These are phyloP conservation scores for Pestalotiopsis fici DNA, from an alignment of 2,329 filamentous ascomycete genomes.

Conservation along the genomic window DNA sequence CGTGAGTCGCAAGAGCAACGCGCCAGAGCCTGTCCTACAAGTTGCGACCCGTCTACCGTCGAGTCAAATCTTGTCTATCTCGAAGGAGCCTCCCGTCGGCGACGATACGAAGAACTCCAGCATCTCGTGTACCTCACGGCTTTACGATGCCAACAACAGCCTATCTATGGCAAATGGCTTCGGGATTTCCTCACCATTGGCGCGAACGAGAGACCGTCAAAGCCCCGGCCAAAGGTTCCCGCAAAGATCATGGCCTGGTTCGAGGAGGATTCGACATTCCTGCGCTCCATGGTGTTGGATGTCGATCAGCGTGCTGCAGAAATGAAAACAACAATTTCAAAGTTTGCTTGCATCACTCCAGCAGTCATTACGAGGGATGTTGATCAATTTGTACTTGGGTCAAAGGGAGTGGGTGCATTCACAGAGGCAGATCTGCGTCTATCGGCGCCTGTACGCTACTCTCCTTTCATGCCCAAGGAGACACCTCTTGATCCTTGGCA, in stretches of 20 bases:
- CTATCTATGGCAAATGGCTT: slow-evolving; percentile 80
- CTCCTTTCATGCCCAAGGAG: slow-evolving; percentile 57
- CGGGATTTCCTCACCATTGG: slow-evolving; percentile 73
- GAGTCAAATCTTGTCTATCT: slow-evolving; percentile 71
- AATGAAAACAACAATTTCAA: slow-evolving; percentile 75
- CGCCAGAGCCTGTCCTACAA: slow-evolving; percentile 55
- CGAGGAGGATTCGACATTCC: slow-evolving; percentile 64
- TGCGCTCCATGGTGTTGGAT: slow-evolving; percentile 71
- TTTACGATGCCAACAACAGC: slow-evolving; percentile 75
- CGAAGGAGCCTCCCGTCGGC: slow-evolving; percentile 70
- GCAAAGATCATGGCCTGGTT: slow-evolving; percentile 73
- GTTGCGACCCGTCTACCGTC: slow-evolving; percentile 66
- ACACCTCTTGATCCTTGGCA: slow-evolving; percentile 80
- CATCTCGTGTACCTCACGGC: slow-evolving; percentile 80
- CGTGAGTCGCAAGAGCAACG: slow-evolving; percentile 69
- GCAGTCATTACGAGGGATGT: slow-evolving; percentile 82
- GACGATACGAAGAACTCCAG: slow-evolving; percentile 75
- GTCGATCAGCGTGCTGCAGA: slow-evolving; percentile 71
- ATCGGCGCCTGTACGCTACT: slow-evolving; percentile 56
- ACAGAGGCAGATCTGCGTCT: slow-evolving; percentile 57
- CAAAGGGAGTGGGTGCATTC: slow-evolving; percentile 56
- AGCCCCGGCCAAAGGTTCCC: slow-evolving; percentile 61
- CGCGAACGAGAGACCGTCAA: slow-evolving; percentile 57
- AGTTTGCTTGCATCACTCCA: slow-evolving; percentile 92
- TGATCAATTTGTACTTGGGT: slow-evolving; percentile 66